Evolutionary conservation across 176 grass and related monocot genomes (phyloP).

Genomic region (Lolium perenne): DNA sequence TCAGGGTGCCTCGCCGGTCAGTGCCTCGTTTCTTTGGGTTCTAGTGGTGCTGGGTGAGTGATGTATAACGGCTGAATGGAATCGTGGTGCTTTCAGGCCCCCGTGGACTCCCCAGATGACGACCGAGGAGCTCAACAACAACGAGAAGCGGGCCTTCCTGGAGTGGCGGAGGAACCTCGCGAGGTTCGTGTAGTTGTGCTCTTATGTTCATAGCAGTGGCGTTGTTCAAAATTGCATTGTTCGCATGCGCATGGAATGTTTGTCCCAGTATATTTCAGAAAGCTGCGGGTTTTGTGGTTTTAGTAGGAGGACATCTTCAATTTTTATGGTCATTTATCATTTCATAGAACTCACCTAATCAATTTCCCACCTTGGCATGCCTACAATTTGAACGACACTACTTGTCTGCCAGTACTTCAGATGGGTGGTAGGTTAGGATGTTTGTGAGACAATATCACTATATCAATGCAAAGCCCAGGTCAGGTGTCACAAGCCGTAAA

Average conservation of each 20-base stretch:
- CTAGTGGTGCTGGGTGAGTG: not conserved
- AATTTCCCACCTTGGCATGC: not conserved
- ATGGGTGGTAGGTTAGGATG: not conserved
- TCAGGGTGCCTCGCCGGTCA: conserved; percentile 73
- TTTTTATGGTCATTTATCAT: not conserved
- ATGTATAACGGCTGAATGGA: not conserved
- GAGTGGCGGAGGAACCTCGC: conserved; percentile 77
- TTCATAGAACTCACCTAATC: not conserved
- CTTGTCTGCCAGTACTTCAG: not conserved
- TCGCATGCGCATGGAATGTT: not conserved
- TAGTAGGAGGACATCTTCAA: not conserved
- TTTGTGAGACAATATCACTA: not conserved
- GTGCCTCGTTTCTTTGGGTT: not conserved
- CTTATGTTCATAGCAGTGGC: not conserved
- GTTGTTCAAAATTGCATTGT: not conserved
- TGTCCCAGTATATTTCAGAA: not conserved
- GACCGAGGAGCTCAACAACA: conserved; percentile 69
- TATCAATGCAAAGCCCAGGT: not conserved
- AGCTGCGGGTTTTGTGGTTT: not conserved
- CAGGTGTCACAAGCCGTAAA: not conserved
- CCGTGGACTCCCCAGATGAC: conserved; percentile 75
- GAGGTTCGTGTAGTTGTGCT: conserved; percentile 46
- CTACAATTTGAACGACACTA: not conserved
- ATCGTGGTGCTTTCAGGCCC: conserved; percentile 46
- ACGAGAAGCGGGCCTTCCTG: conserved; percentile 73